Conservation (phyloP, 2,329 filamentous ascomycete species). For the Curvularia hawaiiensis region DNA sequence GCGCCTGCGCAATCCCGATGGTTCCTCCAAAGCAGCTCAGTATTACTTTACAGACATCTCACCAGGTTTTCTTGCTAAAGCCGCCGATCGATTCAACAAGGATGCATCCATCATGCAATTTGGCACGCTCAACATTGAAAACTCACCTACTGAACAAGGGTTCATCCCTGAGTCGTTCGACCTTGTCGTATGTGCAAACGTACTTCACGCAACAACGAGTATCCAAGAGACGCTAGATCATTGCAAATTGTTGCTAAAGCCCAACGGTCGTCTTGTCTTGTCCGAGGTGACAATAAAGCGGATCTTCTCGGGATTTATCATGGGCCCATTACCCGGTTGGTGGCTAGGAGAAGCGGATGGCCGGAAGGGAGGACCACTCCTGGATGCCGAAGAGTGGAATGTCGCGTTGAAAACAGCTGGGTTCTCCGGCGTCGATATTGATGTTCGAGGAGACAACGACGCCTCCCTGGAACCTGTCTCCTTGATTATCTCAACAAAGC, state of each 20-base stretch:
- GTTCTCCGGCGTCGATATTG: slow-evolving; percentile 14
- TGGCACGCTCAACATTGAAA: slow-evolving; percentile 11
- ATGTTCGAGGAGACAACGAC: slow-evolving; percentile 9
- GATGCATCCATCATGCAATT: slow-evolving; percentile 10
- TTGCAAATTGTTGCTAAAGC: slow-evolving; percentile 12
- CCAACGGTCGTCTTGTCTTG: slow-evolving; percentile 6
- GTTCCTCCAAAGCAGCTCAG: slow-evolving; percentile 8
- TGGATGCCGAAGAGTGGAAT: slow-evolving; percentile 9
- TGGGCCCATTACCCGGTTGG: slow-evolving; percentile 11
- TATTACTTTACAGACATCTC: slow-evolving; percentile 14
- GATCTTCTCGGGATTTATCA: slow-evolving; percentile 14
- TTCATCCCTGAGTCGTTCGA: slow-evolving; percentile 8
- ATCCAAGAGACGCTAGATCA: slow-evolving; percentile 7
- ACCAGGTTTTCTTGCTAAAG: slow-evolving; percentile 11
- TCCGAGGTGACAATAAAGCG: slow-evolving; percentile 14
- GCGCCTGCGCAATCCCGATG: slow-evolving; percentile 10
- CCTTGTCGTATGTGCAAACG: slow-evolving; percentile 10
- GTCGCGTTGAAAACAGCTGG: slow-evolving; percentile 8
- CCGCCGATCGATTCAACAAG: slow-evolving; percentile 7
- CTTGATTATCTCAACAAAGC: slow-evolving; percentile 11
- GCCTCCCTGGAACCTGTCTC: slow-evolving; percentile 12
- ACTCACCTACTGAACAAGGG: slow-evolving; percentile 7
- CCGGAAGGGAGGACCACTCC: slow-evolving; percentile 6
- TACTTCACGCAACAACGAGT: slow-evolving; percentile 12
- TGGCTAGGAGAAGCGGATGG: slow-evolving; percentile 13